phyloP scores from a whole-genome alignment of 352 stramenopile genomes.

The Pythium scleroteichum region DNA sequence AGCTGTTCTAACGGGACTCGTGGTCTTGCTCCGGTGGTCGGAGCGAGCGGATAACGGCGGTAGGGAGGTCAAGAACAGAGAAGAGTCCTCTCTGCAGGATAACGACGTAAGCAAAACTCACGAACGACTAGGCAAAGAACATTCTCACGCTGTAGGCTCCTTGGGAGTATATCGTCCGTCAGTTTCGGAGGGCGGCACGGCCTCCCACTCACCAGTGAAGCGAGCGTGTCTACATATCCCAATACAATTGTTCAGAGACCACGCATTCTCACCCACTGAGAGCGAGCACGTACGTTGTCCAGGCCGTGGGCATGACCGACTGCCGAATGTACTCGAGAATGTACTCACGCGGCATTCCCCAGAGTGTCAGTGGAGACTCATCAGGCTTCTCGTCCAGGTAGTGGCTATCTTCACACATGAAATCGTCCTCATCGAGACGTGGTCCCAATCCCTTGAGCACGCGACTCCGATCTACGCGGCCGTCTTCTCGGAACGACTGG shows the following conservation, averaged over 20 bases:
- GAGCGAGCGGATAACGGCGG: conserved; percentile 13
- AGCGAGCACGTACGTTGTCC: conserved; percentile 40
- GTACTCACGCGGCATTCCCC: conserved; percentile 67
- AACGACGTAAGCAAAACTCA: background rate
- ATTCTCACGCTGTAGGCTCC: conserved; percentile 1
- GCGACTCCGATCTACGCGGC: conserved; percentile 51
- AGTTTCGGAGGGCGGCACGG: conserved; percentile 23
- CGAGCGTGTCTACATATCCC: conserved; percentile 23
- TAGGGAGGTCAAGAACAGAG: conserved; percentile 19
- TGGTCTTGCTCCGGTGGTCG: background rate
- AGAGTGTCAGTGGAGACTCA: conserved; percentile 47
- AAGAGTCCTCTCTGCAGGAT: conserved; percentile 10
- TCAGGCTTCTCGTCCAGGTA: conserved; percentile 11
- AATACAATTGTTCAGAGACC: background rate
- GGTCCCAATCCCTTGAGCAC: conserved; percentile 37
- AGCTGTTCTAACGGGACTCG: conserved; percentile 11
- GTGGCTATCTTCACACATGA: background rate
- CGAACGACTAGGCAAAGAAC: background rate
- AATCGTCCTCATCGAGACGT: conserved; percentile 9
- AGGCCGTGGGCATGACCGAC: conserved; percentile 66
- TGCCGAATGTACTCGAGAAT: conserved; percentile 80
- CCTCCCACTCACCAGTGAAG: conserved; percentile 48
- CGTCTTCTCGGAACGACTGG: conserved; percentile 36
- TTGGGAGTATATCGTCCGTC: conserved; percentile 23
- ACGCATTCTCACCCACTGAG: background rate